Conservation (phyloP, 2,329 filamentous ascomycete genomes). For the Periconia digitata region DNA sequence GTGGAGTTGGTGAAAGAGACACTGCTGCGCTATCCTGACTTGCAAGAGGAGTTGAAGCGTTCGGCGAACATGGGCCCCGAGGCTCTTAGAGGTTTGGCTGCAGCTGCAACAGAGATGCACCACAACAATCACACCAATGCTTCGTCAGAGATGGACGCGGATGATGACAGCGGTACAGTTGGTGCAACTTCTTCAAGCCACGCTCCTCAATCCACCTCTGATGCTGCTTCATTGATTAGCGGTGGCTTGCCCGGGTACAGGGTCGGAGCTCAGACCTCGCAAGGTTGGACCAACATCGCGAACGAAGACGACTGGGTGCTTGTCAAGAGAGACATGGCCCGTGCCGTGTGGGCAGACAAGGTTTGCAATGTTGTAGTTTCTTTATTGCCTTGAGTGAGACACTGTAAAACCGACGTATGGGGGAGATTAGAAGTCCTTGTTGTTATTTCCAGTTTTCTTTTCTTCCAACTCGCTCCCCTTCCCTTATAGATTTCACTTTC, state of each 20-base stretch:
- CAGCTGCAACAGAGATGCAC: constrained; percentile 31
- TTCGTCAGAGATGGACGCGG: not conserved
- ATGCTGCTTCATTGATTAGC: not conserved
- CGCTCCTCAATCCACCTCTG: not conserved
- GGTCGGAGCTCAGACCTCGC: constrained; percentile 26
- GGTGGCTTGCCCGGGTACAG: constrained; percentile 13
- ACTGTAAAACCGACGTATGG: not conserved
- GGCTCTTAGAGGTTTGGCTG: constrained; percentile 33
- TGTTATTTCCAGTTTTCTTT: not conserved
- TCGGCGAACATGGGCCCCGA: constrained; percentile 15
- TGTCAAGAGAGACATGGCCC: constrained; percentile 26
- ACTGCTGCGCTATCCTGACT: constrained; percentile 13
- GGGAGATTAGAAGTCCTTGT: not conserved
- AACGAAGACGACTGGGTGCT: constrained; percentile 28
- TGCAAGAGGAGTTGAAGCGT: not conserved
- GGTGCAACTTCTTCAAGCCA: not conserved
- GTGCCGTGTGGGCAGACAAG: constrained; percentile 35
- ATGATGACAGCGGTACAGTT: not conserved
- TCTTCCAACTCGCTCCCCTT: too few species aligned
- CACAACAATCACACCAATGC: not conserved
- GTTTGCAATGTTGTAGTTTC: constrained; percentile 32
- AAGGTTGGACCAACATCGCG: constrained; percentile 24
- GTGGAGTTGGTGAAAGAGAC: constrained; percentile 14
- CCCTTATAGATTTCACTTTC: too few species aligned
- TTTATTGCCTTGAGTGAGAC: constrained; percentile 14